These are phyloP conservation scores for Omphalotus olearius DNA, from an alignment of 1,284 basidiomycete genomes.

Conservation along the genomic window DNA sequence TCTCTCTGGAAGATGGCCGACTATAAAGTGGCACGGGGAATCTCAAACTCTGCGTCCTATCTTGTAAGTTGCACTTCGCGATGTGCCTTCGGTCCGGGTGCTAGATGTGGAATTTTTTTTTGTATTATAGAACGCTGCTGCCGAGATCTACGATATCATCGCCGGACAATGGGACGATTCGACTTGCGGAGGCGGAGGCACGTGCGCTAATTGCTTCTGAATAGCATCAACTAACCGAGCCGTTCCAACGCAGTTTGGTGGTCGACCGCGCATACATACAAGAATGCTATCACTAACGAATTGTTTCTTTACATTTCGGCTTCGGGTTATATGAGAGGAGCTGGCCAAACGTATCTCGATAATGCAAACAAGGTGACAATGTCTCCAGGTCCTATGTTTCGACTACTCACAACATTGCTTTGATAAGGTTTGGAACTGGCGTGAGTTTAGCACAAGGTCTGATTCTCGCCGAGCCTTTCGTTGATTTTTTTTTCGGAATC, in stretches of 20 bases:
- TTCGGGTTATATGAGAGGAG: slow-evolving; percentile 36
- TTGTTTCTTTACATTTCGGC: slow-evolving; percentile 49
- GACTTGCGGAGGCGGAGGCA: slow-evolving; percentile 36
- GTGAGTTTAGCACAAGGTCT: slow-evolving; percentile 26
- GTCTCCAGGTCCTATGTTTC: neutral
- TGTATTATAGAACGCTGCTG: slow-evolving; percentile 32
- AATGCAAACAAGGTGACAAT: slow-evolving; percentile 41
- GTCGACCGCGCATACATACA: slow-evolving; percentile 48
- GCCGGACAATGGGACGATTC: slow-evolving; percentile 42
- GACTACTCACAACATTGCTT: neutral
- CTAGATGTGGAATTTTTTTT: neutral
- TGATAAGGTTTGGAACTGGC: slow-evolving; percentile 39
- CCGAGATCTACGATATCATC: slow-evolving; percentile 44
- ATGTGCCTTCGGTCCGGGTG: neutral
- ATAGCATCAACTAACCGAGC: neutral
- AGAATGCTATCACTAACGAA: slow-evolving; percentile 56
- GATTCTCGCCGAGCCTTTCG: neutral
- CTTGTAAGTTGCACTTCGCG: slow-evolving; percentile 25
- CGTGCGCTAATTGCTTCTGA: slow-evolving; percentile 13
- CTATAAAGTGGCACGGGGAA: slow-evolving; percentile 37
- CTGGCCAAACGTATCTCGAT: slow-evolving; percentile 34
- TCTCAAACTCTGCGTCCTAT: slow-evolving; percentile 29
- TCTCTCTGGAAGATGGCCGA: slow-evolving; percentile 52
- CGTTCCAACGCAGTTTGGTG: slow-evolving; percentile 43
- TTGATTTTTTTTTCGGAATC: neutral